Conservation (phyloP, 129 eudicot genomes). For the Flaveria bidentis region DNA sequence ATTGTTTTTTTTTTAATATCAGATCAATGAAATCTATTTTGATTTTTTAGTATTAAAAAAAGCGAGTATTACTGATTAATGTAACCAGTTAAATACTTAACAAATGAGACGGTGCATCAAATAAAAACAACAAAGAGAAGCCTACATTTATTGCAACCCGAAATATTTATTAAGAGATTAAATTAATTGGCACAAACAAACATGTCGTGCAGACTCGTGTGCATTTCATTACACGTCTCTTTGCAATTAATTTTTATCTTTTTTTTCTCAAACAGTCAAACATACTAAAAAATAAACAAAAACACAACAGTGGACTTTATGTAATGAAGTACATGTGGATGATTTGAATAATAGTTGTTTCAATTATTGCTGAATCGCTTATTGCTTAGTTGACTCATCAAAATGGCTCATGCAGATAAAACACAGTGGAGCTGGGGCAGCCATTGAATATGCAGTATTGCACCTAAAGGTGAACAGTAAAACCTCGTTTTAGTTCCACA, state of each 20-base stretch:
- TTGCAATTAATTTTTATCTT: not conserved
- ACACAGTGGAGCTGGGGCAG: slow-evolving; percentile 88
- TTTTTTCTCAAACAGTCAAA: too few relatives aligned
- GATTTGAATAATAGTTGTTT: not conserved
- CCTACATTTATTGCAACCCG: too few relatives aligned
- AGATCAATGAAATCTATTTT: too few relatives aligned
- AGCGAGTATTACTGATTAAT: too few relatives aligned
- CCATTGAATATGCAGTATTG: slow-evolving; percentile 89
- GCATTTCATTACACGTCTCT: not conserved
- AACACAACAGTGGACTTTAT: not conserved
- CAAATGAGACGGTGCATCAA: too few relatives aligned
- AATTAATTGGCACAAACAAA: too few relatives aligned
- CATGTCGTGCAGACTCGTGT: not conserved
- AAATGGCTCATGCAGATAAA: slow-evolving; percentile 49
- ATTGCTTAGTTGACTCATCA: slow-evolving; percentile 27
- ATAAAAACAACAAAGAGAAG: too few relatives aligned
- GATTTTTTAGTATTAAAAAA: too few relatives aligned
- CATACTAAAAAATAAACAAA: too few relatives aligned
- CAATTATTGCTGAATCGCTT: slow-evolving; percentile 8
- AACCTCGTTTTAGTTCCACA: not conserved
- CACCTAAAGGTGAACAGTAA: slow-evolving; percentile 61
- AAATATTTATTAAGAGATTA: too few relatives aligned
- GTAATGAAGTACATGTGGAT: not conserved
- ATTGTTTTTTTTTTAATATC: too few relatives aligned
- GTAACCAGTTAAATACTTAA: too few relatives aligned